phyloP scores from a whole-genome alignment of 768 basidiomycete species.

The Mycena belliarum region DNA sequence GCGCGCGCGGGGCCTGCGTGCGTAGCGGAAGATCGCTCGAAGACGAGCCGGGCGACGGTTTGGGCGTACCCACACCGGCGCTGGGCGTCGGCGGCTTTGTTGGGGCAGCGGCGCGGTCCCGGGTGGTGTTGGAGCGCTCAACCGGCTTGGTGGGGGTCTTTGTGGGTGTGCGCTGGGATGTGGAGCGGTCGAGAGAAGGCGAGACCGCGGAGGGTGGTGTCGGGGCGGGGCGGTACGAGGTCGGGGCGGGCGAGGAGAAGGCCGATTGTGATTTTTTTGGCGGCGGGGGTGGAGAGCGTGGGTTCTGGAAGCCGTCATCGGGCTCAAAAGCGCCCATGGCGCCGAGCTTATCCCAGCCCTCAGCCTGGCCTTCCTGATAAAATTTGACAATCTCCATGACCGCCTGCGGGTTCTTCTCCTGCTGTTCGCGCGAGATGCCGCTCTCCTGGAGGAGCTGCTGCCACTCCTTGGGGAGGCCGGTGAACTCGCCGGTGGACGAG shows the following conservation, averaged over 20 bases:
- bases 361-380: constrained; percentile 86
- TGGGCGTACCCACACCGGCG: constrained; percentile 37
- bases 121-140: constrained; percentile 69
- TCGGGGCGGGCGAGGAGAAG: constrained; percentile 37
- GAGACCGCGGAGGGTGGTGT: constrained; percentile 65
- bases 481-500: constrained; percentile 97
- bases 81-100: constrained; percentile 31
- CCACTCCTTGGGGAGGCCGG: constrained; percentile 98
- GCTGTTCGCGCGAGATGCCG: constrained; percentile 91
- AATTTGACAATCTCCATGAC: constrained; percentile 99
- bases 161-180: constrained; percentile 76
- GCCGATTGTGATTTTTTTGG: constrained; percentile 40
- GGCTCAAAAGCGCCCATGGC: constrained; percentile 42
- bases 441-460: constrained; percentile 95
- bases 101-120: constrained; percentile 46
- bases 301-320: constrained; percentile 50
- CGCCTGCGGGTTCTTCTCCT: constrained; percentile 97
- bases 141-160: constrained; percentile 50
- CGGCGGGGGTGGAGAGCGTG: constrained; percentile 53
- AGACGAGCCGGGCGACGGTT: constrained; percentile 59
- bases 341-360: constrained; percentile 87
- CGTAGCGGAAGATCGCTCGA: constrained; percentile 57
- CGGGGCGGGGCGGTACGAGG: constrained; percentile 74
- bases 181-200: constrained; percentile 81
- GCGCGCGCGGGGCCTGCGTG: constrained; percentile 6